Percentiles rank a stretch among this genome's conserved stretches.
phyloP scores from a whole-genome alignment of 2,329 filamentous ascomycete species.

The Parasarocladium wereldwijsianum region DNA sequence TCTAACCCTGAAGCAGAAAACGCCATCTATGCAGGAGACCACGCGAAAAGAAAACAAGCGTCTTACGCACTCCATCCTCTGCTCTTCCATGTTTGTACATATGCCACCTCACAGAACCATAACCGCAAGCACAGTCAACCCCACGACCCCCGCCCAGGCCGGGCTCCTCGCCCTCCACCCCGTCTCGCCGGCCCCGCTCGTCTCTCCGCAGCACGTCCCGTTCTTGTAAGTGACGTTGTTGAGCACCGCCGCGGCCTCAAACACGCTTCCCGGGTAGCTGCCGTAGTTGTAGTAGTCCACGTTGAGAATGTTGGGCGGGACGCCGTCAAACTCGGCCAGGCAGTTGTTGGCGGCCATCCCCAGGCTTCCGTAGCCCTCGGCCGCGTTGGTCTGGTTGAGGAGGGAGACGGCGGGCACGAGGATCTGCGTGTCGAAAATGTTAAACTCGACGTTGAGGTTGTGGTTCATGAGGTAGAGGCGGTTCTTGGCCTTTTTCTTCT shows the following conservation, averaged over 20 bases:
- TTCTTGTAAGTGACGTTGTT: slow-evolving; percentile 60
- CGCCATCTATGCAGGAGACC: no score
- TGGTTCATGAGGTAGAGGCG: slow-evolving; percentile 78
- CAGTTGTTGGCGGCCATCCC: slow-evolving; percentile 52
- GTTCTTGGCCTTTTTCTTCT: slow-evolving; percentile 34
- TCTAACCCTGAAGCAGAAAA: no score
- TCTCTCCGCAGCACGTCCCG: slow-evolving; percentile 36
- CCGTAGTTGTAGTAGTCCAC: slow-evolving; percentile 78
- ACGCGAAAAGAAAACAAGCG: no score
- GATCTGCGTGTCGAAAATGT: slow-evolving; percentile 46
- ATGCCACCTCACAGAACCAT: no score
- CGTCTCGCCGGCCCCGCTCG: slow-evolving; percentile 14
- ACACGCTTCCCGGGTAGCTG: slow-evolving; percentile 53
- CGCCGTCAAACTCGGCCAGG: slow-evolving; percentile 41
- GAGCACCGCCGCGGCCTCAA: slow-evolving; percentile 52
- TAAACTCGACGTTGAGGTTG: slow-evolving; percentile 71
- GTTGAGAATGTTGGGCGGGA: slow-evolving; percentile 62
- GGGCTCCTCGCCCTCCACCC: slow-evolving; percentile 7
- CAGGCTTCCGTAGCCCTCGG: slow-evolving; percentile 49
- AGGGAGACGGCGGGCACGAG: slow-evolving; percentile 58
- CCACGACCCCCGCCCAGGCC: slow-evolving; percentile 8
- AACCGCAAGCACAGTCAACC: slow-evolving; percentile 9
- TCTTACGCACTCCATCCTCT: no score
- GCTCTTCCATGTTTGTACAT: no score
- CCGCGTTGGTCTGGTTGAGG: slow-evolving; percentile 59